These are phyloP conservation scores for Nitzschia palea DNA, from an alignment of 108 stramenopile genomes.

Conservation along the genomic window DNA sequence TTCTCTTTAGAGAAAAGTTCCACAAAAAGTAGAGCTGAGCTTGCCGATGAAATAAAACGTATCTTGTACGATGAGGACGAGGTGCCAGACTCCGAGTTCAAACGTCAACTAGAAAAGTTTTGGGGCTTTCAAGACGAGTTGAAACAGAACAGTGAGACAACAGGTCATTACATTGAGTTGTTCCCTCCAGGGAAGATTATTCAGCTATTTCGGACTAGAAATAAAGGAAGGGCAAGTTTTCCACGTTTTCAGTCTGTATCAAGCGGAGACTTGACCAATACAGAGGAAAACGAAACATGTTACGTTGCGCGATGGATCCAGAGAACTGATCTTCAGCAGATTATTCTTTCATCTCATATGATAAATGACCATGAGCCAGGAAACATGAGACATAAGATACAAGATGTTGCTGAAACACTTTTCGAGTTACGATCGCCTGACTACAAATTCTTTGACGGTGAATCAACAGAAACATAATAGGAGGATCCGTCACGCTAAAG, in stretches of 20 bases:
- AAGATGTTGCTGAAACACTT: conserved; percentile 36
- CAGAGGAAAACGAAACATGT: conserved; percentile 33
- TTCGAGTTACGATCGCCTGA: conserved; percentile 15
- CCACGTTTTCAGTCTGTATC: conserved; percentile 1
- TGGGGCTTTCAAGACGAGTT: conserved; percentile 43
- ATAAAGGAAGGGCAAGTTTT: neutral
- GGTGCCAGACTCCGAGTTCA: conserved; percentile 58
- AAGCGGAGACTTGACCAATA: conserved; percentile 26
- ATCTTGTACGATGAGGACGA: conserved; percentile 53
- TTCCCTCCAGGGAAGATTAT: conserved; percentile 74
- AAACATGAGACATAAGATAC: conserved; percentile 51
- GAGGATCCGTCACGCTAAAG: too few relatives aligned
- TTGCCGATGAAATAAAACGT: conserved; percentile 49
- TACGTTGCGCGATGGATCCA: conserved; percentile 62
- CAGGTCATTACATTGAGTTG: conserved; percentile 16
- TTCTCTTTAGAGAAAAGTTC: conserved; percentile 12
- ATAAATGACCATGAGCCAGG: conserved; percentile 71
- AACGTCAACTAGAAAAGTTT: conserved; percentile 56
- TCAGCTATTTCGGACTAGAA: conserved; percentile 60
- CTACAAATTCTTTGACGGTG: neutral
- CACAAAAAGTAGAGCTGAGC: conserved; percentile 7
- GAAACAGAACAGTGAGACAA: conserved; percentile 30
- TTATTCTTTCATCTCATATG: conserved; percentile 65
- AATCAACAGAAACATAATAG: too few relatives aligned
- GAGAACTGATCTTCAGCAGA: conserved; percentile 67